phyloP scores from a whole-genome alignment of 306 rosid genomes.

The Vigna trinervia region DNA sequence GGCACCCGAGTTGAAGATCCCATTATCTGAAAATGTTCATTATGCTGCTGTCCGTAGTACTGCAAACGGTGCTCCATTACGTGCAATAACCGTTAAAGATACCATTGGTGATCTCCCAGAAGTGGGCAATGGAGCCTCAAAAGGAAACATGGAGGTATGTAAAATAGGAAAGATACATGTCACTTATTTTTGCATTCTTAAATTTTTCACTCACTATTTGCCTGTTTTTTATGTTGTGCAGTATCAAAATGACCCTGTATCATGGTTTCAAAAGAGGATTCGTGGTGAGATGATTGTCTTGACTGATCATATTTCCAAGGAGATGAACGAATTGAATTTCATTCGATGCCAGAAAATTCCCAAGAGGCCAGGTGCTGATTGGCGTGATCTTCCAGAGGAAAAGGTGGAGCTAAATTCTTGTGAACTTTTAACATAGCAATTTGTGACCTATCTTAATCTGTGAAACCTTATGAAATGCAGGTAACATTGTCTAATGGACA shows the following conservation, averaged over 20 bases:
- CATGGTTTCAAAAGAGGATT: slow-evolving; percentile 93
- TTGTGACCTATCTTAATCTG: slow-evolving; percentile 14
- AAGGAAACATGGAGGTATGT: slow-evolving; percentile 70
- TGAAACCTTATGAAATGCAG: slow-evolving; percentile 51
- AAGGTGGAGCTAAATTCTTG: slow-evolving; percentile 59
- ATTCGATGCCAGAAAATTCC: slow-evolving; percentile 91
- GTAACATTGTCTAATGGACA: slow-evolving; percentile 79
- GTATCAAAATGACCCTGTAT: slow-evolving; percentile 78
- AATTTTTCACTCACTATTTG: slow-evolving; percentile 4
- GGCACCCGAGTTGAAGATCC: slow-evolving; percentile 80
- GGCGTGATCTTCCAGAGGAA: slow-evolving; percentile 94
- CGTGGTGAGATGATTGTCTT: slow-evolving; percentile 76
- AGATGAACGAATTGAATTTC: slow-evolving; percentile 91
- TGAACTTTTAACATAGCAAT: not conserved
- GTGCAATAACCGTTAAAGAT: slow-evolving; percentile 91
- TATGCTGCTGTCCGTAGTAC: slow-evolving; percentile 93
- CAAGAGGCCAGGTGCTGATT: slow-evolving; percentile 92
- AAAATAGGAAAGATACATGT: slow-evolving; percentile 9
- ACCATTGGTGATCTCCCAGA: slow-evolving; percentile 97
- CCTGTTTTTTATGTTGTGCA: slow-evolving; percentile 43
- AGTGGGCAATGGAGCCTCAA: slow-evolving; percentile 90
- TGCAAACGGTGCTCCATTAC: slow-evolving; percentile 89
- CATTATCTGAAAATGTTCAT: slow-evolving; percentile 60
- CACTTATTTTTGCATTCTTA: not conserved
- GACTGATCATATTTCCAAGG: slow-evolving; percentile 91